These are phyloP conservation scores for Aureobasidium leucospermi DNA, from an alignment of 2,329 filamentous ascomycete species.

Conservation along the genomic window DNA sequence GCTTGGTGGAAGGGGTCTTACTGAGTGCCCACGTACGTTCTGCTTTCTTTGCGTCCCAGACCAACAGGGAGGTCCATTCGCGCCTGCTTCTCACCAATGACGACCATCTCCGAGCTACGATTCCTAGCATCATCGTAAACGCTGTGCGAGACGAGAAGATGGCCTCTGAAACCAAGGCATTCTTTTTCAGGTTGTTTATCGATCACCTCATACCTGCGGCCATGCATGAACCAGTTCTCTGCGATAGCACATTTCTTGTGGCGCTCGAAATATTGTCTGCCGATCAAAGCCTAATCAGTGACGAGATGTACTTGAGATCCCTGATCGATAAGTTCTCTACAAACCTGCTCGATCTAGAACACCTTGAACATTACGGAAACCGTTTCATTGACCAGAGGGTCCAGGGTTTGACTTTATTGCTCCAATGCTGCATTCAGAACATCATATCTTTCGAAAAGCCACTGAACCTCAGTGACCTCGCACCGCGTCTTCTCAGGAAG, in stretches of 20 bases:
- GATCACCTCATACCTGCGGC: conserved; percentile 19
- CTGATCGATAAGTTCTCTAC: neutral
- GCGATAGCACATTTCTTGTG: neutral
- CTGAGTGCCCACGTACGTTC: conserved; percentile 24
- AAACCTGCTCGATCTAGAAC: neutral
- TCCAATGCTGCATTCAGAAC: conserved; percentile 27
- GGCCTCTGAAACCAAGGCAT: conserved; percentile 14
- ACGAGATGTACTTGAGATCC: neutral
- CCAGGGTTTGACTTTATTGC: conserved; percentile 31
- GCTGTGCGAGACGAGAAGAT: neutral
- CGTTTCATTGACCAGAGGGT: conserved; percentile 12
- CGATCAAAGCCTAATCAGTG: neutral
- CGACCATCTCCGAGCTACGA: neutral
- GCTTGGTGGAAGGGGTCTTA: conserved; percentile 15
- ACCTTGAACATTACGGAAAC: neutral
- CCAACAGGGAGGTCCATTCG: conserved; percentile 33
- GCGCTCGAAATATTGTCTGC: neutral
- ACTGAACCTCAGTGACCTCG: conserved; percentile 19
- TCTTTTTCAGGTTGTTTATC: conserved; percentile 20
- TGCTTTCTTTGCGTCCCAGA: conserved; percentile 30
- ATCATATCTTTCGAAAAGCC: conserved; percentile 26
- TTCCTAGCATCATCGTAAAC: neutral
- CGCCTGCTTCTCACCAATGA: conserved; percentile 19
- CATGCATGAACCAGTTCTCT: neutral
- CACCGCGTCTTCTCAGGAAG: conserved; percentile 19